Percentiles rank a stretch among this genome's conserved stretches.
These are phyloP conservation scores for Fraxinus paxiana DNA, from an alignment of 305 asterid genomes.

Conservation along the genomic window DNA sequence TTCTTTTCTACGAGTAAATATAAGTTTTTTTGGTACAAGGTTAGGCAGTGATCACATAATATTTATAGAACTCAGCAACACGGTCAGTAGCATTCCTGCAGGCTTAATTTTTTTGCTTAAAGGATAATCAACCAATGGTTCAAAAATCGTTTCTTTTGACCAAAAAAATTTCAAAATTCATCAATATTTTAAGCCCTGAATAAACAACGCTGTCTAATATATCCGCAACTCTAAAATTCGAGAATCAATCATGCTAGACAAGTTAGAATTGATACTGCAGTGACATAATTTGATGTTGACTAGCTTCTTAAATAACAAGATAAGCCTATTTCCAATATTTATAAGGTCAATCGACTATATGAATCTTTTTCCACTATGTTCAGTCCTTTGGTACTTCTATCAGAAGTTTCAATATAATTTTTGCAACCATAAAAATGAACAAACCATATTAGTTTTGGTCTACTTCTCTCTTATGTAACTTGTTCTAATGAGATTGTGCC, in stretches of 20 bases:
- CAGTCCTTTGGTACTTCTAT: neutral
- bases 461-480: neutral
- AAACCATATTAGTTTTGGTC: neutral
- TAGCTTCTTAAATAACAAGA: neutral
- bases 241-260: neutral
- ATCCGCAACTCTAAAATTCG: neutral
- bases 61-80: neutral
- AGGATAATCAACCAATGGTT: neutral
- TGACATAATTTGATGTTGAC: neutral
- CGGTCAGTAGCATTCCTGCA: neutral
- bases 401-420: neutral
- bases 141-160: neutral
- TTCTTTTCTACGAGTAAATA: neutral
- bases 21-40: neutral
- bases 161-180: neutral
- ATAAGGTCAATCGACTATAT: neutral
- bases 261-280: neutral
- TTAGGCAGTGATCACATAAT: neutral
- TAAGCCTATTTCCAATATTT: neutral
- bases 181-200: neutral
- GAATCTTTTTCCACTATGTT: neutral
- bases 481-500: neutral
- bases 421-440: neutral
- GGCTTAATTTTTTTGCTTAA: neutral
- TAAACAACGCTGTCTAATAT: neutral